Evolutionary conservation across 1,284 basidiomycete species (phyloP), one percentile per base, ranked within the genome.

Genomic region (Hymenochaete sp.): DNA sequence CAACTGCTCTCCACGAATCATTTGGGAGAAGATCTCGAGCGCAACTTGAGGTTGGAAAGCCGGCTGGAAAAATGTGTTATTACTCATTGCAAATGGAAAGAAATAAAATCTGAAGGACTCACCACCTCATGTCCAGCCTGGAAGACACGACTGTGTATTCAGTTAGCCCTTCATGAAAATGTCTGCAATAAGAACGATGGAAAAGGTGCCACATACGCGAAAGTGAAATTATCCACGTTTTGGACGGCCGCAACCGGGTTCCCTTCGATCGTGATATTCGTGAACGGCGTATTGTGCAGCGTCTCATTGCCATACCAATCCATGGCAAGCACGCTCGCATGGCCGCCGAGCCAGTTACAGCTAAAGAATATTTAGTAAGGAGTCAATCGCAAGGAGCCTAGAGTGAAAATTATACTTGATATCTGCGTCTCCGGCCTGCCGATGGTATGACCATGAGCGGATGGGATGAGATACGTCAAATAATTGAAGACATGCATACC

Each of bases 201-300:
- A 35, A 24, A 19, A 14, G 16, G 31, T 19, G 19, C 18, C 42
- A 67, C 72, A 51, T 49, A 77, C 72, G 75, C 77, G 56, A 79
- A 81, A 0, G 72, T 66, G 53, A 80, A 79, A 50, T 76, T 77
- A 48, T 72, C 73, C n/a, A 81, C 70, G 39, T 79, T 79, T 57
- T 76, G 70, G 16, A 79, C 65, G 0, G 75, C 71, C 0, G 74
- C 78, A 4, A 80, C 68, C 0, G 74, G 50, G 2, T 55, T 61
- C 2, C 69, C 74, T 29, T 66, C 44, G 21, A 79, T 66, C 0
- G 76, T 78, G 60, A 80, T 76, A 47, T 78, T 77, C n/a, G 56
- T 67, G 52, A 80, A 70, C 1, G 71, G 70, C 0, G 71, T 71
- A 3, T 63, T 60, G 22, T 68, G 64, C 22, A 79, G 61, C 16